Conservation (phyloP, 495 filamentous ascomycete genomes). For the Astrothelium subdiscretum region DNA sequence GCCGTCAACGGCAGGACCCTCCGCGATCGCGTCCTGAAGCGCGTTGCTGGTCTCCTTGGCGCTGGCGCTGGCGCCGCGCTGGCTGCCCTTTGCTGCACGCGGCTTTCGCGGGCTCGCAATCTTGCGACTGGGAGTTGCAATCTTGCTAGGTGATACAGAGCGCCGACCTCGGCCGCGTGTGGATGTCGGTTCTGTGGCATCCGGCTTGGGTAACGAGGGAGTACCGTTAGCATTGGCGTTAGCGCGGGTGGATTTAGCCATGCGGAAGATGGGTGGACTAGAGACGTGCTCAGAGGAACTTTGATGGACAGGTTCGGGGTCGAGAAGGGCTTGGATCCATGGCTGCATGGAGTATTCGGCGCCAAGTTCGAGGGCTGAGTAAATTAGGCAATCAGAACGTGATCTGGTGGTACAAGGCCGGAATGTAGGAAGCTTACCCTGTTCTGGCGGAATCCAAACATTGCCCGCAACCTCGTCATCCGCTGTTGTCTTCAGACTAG, state of each 20-base stretch:
- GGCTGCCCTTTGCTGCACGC: conserved; percentile 47
- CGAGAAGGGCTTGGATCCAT: conserved; percentile 85
- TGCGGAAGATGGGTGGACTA: conserved; percentile 31
- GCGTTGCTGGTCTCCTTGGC: conserved; percentile 27
- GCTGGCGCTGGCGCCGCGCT: conserved; percentile 17
- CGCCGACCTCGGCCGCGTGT: conserved; percentile 36
- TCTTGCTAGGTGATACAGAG: conserved; percentile 48
- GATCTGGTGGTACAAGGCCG: conserved; percentile 2
- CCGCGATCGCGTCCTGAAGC: neutral
- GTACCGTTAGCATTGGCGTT: neutral
- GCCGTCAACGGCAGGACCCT: conserved; percentile 22
- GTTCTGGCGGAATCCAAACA: conserved; percentile 80
- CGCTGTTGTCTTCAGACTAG: conserved; percentile 61
- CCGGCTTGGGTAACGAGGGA: conserved; percentile 10
- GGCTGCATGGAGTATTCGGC: conserved; percentile 70
- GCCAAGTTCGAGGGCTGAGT: conserved; percentile 64
- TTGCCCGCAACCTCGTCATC: conserved; percentile 91
- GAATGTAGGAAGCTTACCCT: conserved; percentile 43
- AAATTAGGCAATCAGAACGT: conserved; percentile 8
- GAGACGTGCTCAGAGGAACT: conserved; percentile 25
- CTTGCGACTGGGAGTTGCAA: conserved; percentile 36
- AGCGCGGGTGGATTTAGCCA: conserved; percentile 7
- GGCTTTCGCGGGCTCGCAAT: conserved; percentile 59
- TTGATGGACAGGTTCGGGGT: conserved; percentile 56
- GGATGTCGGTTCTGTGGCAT: conserved; percentile 34